Evolutionary conservation across 345 rosid species (phyloP).

Genomic region (Garcia nutans): DNA sequence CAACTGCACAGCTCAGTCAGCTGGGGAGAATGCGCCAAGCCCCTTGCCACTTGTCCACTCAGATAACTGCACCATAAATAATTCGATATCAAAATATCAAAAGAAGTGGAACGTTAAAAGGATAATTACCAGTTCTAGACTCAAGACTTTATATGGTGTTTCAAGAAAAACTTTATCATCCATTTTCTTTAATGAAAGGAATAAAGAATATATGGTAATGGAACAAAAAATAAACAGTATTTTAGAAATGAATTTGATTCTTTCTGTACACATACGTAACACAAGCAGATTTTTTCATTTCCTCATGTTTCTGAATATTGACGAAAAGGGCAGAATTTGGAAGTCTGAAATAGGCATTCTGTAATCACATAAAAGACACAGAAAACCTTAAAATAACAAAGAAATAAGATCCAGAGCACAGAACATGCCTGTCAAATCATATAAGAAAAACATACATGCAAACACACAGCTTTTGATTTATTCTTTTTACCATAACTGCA

Average conservation of each 20-base stretch:
- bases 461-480: too few relatives aligned
- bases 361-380: too few relatives aligned
- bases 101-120: background rate
- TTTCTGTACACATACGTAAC: background rate
- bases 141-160: background rate
- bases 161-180: background rate
- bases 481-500: too few relatives aligned
- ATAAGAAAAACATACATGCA: too few relatives aligned
- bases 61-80: slow-evolving; percentile 38
- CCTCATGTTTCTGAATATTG: background rate
- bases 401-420: too few relatives aligned
- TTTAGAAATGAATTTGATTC: background rate
- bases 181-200: background rate
- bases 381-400: too few relatives aligned
- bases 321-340: background rate
- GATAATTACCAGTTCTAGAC: background rate
- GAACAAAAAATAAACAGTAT: background rate
- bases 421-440: too few relatives aligned
- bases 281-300: background rate
- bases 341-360: too few relatives aligned
- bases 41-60: slow-evolving; percentile 36
- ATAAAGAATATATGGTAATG: background rate
- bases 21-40: slow-evolving; percentile 18
- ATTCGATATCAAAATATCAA: background rate
- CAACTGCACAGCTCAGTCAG: slow-evolving; percentile 43